Percentiles rank a stretch among this genome's conserved stretches.
Evolutionary conservation across 257 asterid genomes (phyloP).

Genomic region (Solanum gandarillasii): DNA sequence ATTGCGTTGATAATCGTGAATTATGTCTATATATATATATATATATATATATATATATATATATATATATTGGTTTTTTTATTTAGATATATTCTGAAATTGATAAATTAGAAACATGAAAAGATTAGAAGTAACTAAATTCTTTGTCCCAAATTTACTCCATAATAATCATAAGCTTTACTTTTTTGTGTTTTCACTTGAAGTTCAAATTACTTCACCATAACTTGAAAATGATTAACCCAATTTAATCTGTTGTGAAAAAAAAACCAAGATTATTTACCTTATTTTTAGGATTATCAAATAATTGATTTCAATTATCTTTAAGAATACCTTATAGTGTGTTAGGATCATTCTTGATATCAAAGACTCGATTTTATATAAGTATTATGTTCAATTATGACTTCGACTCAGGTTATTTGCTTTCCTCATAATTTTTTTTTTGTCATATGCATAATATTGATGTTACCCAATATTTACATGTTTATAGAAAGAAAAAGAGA

Average conservation of each 20-base stretch:
- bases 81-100: background rate
- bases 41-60: too few species aligned
- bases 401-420: accelerated
- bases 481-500: background rate
- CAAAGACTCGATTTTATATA: too few species aligned
- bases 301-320: background rate
- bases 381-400: background rate
- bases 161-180: background rate
- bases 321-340: background rate
- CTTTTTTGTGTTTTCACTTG: background rate
- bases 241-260: background rate
- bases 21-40: background rate
- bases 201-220: background rate
- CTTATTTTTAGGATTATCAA: background rate
- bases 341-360: background rate
- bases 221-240: background rate
- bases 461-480: background rate
- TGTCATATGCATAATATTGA: background rate
- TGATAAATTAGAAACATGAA: background rate
- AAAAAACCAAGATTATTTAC: background rate
- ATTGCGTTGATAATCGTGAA: background rate
- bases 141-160: background rate
- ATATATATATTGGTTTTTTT: too few species aligned
- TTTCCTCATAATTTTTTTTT: too few species aligned
- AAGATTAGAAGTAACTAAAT: background rate